Conservation (phyloP, 768 basidiomycete species). For the Kwoniella europaea region DNA sequence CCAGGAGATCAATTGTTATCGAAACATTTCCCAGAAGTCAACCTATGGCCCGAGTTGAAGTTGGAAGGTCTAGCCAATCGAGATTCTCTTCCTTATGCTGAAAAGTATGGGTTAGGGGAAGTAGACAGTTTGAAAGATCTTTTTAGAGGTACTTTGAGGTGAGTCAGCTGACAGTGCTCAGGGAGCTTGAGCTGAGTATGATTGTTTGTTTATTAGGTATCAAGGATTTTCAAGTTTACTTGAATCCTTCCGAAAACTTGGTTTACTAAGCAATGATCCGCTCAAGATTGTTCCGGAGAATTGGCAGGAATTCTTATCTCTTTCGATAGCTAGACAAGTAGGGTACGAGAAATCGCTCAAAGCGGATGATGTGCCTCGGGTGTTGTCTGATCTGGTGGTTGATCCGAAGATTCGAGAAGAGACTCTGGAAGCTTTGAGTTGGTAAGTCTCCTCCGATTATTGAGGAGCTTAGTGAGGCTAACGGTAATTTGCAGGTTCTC, state of each 20-base stretch:
- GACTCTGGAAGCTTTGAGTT: slow-evolving; percentile 44
- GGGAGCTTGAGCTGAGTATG: not conserved
- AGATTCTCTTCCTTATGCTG: slow-evolving; percentile 73
- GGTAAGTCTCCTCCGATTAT: slow-evolving; percentile 27
- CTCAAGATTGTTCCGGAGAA: slow-evolving; percentile 57
- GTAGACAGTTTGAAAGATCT: slow-evolving; percentile 66
- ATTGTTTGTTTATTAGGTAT: slow-evolving; percentile 64
- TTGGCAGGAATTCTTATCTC: slow-evolving; percentile 59
- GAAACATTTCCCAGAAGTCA: slow-evolving; percentile 69
- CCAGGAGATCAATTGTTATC: slow-evolving; percentile 65
- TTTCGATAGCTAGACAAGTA: slow-evolving; percentile 11
- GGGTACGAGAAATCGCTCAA: slow-evolving; percentile 43
- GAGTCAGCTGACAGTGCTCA: slow-evolving; percentile 22
- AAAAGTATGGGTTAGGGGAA: slow-evolving; percentile 67
- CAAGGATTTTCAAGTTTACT: slow-evolving; percentile 79
- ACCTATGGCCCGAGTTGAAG: slow-evolving; percentile 67
- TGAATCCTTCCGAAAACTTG: slow-evolving; percentile 72
- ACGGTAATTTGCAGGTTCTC: slow-evolving; percentile 4
- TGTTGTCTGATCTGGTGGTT: slow-evolving; percentile 26
- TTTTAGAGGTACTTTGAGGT: slow-evolving; percentile 84
- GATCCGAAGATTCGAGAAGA: slow-evolving; percentile 19
- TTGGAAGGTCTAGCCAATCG: slow-evolving; percentile 88
- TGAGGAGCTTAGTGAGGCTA: slow-evolving; percentile 1
- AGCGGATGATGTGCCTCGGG: slow-evolving; percentile 15
- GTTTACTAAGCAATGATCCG: slow-evolving; percentile 65